Percentiles rank a stretch among this genome's conserved stretches.
Evolutionary conservation across 2,329 filamentous ascomycete genomes (phyloP).

Genomic region (Xylariaceae sp.): DNA sequence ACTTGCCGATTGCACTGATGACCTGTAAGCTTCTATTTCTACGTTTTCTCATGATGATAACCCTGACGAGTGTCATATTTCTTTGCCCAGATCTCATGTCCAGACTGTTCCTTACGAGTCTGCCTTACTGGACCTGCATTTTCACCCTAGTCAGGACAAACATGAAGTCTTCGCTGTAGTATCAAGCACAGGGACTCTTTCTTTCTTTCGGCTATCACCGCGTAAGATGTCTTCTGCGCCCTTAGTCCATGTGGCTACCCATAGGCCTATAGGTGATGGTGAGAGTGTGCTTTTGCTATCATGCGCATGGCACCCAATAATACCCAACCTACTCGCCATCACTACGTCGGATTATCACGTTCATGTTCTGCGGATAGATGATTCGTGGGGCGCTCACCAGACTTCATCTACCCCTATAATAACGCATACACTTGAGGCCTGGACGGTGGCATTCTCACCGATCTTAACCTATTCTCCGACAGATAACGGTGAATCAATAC

Average conservation of each 20-base stretch:
- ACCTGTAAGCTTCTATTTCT: constrained; percentile 57
- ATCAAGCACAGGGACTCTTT: constrained; percentile 75
- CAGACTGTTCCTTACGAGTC: constrained; percentile 69
- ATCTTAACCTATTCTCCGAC: constrained; percentile 15
- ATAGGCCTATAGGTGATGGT: constrained; percentile 56
- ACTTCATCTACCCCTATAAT: constrained; percentile 48
- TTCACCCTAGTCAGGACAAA: constrained; percentile 60
- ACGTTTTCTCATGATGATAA: constrained; percentile 2
- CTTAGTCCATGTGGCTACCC: constrained; percentile 49
- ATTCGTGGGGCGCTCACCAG: constrained; percentile 47
- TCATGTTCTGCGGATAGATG: constrained; percentile 56
- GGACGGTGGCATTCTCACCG: constrained; percentile 69
- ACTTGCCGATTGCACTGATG: constrained; percentile 49
- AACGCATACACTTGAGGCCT: constrained; percentile 69
- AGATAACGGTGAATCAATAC: constrained; percentile 5
- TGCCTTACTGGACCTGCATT: constrained; percentile 85
- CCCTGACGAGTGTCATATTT: constrained; percentile 29
- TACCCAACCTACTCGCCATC: constrained; percentile 64
- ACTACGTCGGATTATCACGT: constrained; percentile 74
- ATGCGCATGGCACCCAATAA: constrained; percentile 72
- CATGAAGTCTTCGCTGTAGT: constrained; percentile 71
- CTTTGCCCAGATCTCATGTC: constrained; percentile 53
- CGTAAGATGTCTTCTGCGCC: constrained; percentile 15
- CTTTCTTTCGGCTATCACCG: constrained; percentile 61
- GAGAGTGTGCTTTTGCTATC: constrained; percentile 71